phyloP scores from a whole-genome alignment of 768 basidiomycete species.

The Pisolithus tinctorius region DNA sequence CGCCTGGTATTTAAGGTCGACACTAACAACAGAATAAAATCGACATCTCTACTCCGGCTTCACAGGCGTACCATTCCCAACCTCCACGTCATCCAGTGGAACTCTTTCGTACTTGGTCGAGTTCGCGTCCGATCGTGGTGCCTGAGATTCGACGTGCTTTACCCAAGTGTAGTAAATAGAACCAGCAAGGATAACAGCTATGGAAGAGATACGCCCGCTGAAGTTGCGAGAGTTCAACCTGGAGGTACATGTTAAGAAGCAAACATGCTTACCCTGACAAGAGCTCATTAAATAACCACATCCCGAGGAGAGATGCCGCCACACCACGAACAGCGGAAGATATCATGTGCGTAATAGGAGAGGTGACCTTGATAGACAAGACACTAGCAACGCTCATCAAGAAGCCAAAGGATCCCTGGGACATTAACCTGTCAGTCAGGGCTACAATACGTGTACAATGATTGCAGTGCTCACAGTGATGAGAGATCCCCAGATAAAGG shows the following conservation, averaged over 20 bases:
- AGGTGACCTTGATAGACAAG: slow-evolving; percentile 94
- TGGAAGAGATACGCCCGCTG: slow-evolving; percentile 78
- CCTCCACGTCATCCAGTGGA: slow-evolving; percentile 58
- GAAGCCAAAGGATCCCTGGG: slow-evolving; percentile 81
- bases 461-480: slow-evolving; percentile 54
- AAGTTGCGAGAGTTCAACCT: slow-evolving; percentile 1
- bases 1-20: neutral
- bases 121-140: slow-evolving; percentile 24
- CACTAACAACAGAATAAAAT: neutral
- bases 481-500: slow-evolving; percentile 71
- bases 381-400: slow-evolving; percentile 91
- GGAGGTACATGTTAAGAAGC: neutral
- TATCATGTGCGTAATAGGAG: slow-evolving; percentile 96
- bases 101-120: slow-evolving; percentile 49
- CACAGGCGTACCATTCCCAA: slow-evolving; percentile 28
- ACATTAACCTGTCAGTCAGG: slow-evolving; percentile 1
- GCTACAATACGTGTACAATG: neutral
- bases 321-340: slow-evolving; percentile 95
- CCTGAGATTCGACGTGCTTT: slow-evolving; percentile 64
- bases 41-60: slow-evolving; percentile 23
- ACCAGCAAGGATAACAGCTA: slow-evolving; percentile 72
- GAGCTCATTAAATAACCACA: slow-evolving; percentile 75
- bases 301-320: slow-evolving; percentile 76
- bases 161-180: slow-evolving; percentile 87
- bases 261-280: slow-evolving; percentile 59